These are phyloP conservation scores for Mimosa bimucronata DNA, from an alignment of 306 rosid genomes.

Conservation along the genomic window DNA sequence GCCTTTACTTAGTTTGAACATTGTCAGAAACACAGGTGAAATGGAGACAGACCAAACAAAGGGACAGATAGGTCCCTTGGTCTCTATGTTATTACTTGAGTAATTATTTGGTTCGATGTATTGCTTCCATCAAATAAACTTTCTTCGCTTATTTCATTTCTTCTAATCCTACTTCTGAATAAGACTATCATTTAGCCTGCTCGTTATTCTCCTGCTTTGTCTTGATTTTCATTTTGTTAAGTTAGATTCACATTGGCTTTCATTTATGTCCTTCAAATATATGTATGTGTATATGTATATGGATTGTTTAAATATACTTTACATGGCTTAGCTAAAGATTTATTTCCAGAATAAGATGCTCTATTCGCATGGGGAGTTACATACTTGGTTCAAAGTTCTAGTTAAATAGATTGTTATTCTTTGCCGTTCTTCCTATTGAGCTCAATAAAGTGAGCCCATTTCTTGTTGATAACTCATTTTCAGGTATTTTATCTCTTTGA, in stretches of 20 bases:
- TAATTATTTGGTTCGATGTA: background rate
- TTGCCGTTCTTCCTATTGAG: constrained; percentile 20
- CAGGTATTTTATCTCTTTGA: constrained; percentile 77
- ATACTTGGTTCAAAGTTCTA: constrained; percentile 15
- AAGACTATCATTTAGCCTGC: background rate
- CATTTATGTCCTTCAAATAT: background rate
- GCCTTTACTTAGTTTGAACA: no score
- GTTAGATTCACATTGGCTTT: constrained; percentile 13
- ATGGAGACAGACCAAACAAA: no score
- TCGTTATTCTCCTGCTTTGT: constrained; percentile 5
- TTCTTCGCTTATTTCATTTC: background rate
- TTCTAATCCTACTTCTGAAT: background rate
- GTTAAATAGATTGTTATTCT: constrained; percentile 15
- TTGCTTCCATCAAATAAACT: background rate
- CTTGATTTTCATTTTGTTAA: background rate
- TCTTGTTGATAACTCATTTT: constrained; percentile 10
- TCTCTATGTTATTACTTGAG: no score
- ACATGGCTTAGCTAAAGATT: no score
- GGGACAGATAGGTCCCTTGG: no score
- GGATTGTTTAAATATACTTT: no score
- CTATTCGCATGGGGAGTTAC: background rate
- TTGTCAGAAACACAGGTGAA: no score
- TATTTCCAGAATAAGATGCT: no score
- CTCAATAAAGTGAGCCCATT: constrained; percentile 11
- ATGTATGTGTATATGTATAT: no score